These are phyloP conservation scores for Stachybotrys echinatus DNA, from an alignment of 2,329 filamentous ascomycete genomes.

Conservation along the genomic window DNA sequence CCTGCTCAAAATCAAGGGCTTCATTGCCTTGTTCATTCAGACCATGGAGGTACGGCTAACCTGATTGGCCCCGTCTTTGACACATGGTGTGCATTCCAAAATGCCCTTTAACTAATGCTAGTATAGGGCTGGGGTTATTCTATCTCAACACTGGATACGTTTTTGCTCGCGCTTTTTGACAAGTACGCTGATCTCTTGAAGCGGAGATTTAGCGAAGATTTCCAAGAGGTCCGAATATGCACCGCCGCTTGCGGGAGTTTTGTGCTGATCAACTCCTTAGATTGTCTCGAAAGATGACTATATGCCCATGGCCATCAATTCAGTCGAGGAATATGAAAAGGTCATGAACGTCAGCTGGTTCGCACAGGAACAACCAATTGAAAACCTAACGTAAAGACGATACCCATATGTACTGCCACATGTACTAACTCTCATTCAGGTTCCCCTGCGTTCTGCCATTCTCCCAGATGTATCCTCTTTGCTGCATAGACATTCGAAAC, in stretches of 20 bases:
- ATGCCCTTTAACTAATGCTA: neutral
- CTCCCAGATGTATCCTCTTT: constrained; percentile 97
- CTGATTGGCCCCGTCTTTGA: constrained; percentile 67
- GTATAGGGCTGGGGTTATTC: constrained; percentile 84
- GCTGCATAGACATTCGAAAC: constrained; percentile 96
- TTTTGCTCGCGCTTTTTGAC: constrained; percentile 84
- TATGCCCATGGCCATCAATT: constrained; percentile 98
- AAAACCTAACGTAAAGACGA: constrained; percentile 60
- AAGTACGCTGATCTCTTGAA: constrained; percentile 93
- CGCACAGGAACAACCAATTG: constrained; percentile 69
- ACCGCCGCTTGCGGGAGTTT: constrained; percentile 1
- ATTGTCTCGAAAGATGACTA: constrained; percentile 92
- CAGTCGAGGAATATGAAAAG: constrained; percentile 86
- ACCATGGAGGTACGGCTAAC: constrained; percentile 89
- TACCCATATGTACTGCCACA: constrained; percentile 23
- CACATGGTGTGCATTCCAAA: constrained; percentile 30
- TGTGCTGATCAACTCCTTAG: constrained; percentile 25
- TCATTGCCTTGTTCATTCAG: constrained; percentile 91
- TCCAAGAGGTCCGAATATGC: constrained; percentile 65
- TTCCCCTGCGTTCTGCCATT: constrained; percentile 96
- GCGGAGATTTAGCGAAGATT: constrained; percentile 87
- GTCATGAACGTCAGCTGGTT: constrained; percentile 97
- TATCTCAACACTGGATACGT: constrained; percentile 72
- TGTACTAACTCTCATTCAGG: constrained; percentile 33
- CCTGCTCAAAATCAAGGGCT: constrained; percentile 89